Percentiles rank a stretch among this genome's conserved stretches.
These are phyloP conservation scores for Heliamphora exappendiculata DNA, from an alignment of 148 eudicot species.

Conservation along the genomic window DNA sequence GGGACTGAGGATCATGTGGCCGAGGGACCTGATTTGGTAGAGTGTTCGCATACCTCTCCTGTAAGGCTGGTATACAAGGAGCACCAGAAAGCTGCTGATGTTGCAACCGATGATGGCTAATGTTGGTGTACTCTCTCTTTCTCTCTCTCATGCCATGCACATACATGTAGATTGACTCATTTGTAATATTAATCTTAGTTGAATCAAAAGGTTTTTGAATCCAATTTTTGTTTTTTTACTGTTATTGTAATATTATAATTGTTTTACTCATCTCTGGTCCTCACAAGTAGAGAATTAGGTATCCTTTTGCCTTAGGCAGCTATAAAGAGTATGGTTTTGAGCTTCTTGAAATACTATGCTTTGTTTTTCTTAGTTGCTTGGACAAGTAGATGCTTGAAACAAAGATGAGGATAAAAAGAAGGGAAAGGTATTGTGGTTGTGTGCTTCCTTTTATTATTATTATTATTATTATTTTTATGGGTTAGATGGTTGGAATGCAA, in stretches of 20 bases:
- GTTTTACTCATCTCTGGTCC: background rate
- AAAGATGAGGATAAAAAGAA: no score
- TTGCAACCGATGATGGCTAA: background rate
- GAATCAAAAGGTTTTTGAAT: background rate
- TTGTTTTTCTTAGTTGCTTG: background rate
- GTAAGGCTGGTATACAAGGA: background rate
- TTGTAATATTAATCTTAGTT: background rate
- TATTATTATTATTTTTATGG: no score
- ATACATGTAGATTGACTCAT: background rate
- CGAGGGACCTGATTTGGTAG: background rate
- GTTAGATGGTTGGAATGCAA: no score
- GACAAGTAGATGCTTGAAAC: background rate
- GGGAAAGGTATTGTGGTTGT: no score
- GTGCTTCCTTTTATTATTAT: no score
- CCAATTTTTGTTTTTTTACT: background rate
- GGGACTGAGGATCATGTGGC: background rate
- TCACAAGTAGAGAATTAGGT: background rate
- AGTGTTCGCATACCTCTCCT: slow-evolving; percentile 5
- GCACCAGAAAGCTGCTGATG: background rate
- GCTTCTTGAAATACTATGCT: background rate
- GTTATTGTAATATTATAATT: background rate
- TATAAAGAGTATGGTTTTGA: background rate
- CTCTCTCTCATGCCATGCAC: background rate
- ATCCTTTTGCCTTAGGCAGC: background rate
- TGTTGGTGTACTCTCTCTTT: background rate